phyloP scores from a whole-genome alignment of 2,329 filamentous ascomycete genomes.

The Tolypocladium nubicola region DNA sequence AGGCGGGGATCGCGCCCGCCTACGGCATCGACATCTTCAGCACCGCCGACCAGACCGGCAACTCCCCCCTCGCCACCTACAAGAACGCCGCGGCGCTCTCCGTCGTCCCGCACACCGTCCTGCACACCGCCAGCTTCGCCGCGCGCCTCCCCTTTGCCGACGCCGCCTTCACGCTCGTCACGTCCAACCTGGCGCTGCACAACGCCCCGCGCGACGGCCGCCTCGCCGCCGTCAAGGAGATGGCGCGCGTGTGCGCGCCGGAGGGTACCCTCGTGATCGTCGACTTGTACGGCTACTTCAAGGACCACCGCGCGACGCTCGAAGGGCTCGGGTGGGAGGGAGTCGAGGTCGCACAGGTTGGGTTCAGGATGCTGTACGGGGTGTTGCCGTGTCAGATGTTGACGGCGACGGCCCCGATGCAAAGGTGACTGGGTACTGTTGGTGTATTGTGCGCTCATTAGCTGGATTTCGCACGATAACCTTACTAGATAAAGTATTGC shows the following conservation, averaged over 20 bases:
- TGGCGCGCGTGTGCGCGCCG: slow-evolving; percentile 6
- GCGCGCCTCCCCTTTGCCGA: slow-evolving; percentile 6
- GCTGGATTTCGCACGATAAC: not conserved
- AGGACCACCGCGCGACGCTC: slow-evolving; percentile 3
- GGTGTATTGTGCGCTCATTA: not conserved
- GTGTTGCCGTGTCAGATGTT: slow-evolving; percentile 6
- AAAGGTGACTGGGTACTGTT: not conserved
- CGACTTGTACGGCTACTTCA: slow-evolving; percentile 6
- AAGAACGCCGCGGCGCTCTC: slow-evolving; percentile 5
- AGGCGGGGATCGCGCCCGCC: not conserved
- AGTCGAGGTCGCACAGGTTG: slow-evolving; percentile 3
- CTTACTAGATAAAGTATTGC: not conserved
- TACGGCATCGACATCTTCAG: slow-evolving; percentile 10
- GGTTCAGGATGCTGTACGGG: slow-evolving; percentile 6
- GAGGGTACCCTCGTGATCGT: slow-evolving; percentile 5
- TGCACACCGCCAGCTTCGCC: slow-evolving; percentile 6
- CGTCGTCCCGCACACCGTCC: not conserved
- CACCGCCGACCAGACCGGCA: slow-evolving; percentile 7
- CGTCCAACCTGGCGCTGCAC: slow-evolving; percentile 6
- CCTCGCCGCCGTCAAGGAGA: slow-evolving; percentile 3
- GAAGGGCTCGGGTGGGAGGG: slow-evolving; percentile 4
- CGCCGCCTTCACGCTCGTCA: slow-evolving; percentile 4
- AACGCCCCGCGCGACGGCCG: slow-evolving; percentile 4
- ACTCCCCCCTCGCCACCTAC: slow-evolving; percentile 6
- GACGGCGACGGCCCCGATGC: slow-evolving; percentile 1